A percentile compares a stretch with the other conserved stretches of the same genome.
These are phyloP conservation scores for Colletotrichum tanaceti DNA, from an alignment of 2,329 filamentous ascomycete species.

Conservation along the genomic window DNA sequence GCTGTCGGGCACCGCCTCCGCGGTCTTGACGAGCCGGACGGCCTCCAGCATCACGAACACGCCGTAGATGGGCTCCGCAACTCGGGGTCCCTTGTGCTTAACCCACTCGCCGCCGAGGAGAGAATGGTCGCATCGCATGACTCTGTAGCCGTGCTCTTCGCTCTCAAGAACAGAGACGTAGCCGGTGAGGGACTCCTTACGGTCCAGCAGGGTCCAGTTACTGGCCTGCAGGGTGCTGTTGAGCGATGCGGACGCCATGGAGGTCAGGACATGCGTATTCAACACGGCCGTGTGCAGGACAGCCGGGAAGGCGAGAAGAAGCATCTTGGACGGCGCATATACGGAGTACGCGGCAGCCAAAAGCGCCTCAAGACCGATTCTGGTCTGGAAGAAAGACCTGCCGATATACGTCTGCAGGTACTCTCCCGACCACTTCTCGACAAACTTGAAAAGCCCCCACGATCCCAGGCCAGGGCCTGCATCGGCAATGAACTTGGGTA, in stretches of 20 bases:
- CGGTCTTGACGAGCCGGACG: constrained; percentile 79
- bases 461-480: constrained; percentile 73
- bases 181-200: constrained; percentile 87
- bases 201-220: constrained; percentile 81
- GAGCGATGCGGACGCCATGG: constrained; percentile 68
- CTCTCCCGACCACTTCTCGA: constrained; percentile 55
- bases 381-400: constrained; percentile 71
- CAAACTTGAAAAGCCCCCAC: constrained; percentile 72
- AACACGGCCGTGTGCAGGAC: constrained; percentile 76
- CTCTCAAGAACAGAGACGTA: constrained; percentile 93
- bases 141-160: constrained; percentile 74
- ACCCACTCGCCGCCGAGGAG: constrained; percentile 94
- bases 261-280: constrained; percentile 79
- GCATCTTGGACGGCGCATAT: constrained; percentile 74
- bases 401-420: constrained; percentile 67
- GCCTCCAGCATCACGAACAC: constrained; percentile 98
- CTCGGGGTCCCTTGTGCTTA: constrained; percentile 59
- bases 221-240: constrained; percentile 74
- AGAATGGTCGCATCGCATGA: constrained; percentile 94
- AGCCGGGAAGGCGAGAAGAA: constrained; percentile 77
- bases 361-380: constrained; percentile 77
- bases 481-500: constrained; percentile 70
- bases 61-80: constrained; percentile 90
- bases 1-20: constrained; percentile 65
- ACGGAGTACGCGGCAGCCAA: constrained; percentile 73